A percentile compares a stretch with the other conserved stretches of the same genome.
Conservation (phyloP, 768 basidiomycete species). For the Artomyces pyxidatus region DNA sequence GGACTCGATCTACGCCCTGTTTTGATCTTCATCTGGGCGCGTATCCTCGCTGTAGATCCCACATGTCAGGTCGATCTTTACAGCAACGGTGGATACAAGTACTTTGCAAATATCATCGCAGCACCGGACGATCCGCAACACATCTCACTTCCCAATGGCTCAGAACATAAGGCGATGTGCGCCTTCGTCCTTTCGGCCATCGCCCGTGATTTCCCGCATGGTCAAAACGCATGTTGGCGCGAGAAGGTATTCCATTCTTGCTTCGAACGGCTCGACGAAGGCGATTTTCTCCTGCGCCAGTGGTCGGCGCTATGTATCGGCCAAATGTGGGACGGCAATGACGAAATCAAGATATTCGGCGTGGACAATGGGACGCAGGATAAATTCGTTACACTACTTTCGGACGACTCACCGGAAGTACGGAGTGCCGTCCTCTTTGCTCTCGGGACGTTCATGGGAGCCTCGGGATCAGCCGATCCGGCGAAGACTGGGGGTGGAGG, state of each 20-base stretch:
- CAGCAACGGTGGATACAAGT: conserved; percentile 76
- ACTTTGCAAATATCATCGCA: conserved; percentile 74
- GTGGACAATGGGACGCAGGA: conserved; percentile 77
- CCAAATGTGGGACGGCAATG: conserved; percentile 90
- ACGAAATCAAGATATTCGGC: conserved; percentile 81
- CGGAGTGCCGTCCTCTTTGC: conserved; percentile 87
- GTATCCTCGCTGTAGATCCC: conserved; percentile 94
- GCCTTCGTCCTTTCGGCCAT: conserved; percentile 91
- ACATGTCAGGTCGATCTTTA: conserved; percentile 87
- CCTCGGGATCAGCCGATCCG: conserved; percentile 66
- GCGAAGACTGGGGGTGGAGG: conserved; percentile 74
- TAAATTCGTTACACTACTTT: conserved; percentile 66
- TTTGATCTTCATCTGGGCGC: conserved; percentile 97
- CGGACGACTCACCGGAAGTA: conserved; percentile 89
- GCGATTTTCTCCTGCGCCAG: conserved; percentile 88
- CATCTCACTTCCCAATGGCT: conserved; percentile 74
- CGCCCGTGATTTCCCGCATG: conserved; percentile 80
- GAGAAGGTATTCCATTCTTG: conserved; percentile 84
- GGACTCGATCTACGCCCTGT: conserved; percentile 95
- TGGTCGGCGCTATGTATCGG: conserved; percentile 93
- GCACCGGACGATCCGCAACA: conserved; percentile 51
- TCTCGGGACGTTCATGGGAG: conserved; percentile 88
- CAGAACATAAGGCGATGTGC: conserved; percentile 98
- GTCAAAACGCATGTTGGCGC: conserved; percentile 78
- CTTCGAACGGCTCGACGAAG: conserved; percentile 75